Evolutionary conservation across 2,329 filamentous ascomycete species (phyloP).

Genomic region (Metarhizium anisopliae): DNA sequence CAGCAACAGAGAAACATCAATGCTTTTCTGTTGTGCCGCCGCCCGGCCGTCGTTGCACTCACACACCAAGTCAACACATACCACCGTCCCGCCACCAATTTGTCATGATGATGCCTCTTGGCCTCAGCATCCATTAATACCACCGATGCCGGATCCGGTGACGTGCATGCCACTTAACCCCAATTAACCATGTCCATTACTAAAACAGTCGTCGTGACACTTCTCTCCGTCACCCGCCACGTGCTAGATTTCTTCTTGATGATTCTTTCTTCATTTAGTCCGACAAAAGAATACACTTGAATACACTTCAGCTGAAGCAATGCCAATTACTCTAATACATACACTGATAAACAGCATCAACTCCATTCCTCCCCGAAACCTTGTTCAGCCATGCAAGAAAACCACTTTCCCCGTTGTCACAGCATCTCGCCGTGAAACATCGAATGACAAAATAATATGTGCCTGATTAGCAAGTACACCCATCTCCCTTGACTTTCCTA

Average conservation of each 20-base stretch:
- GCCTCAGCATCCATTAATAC: too few relatives aligned
- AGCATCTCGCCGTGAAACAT: not conserved
- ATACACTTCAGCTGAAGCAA: conserved; percentile 8
- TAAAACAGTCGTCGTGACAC: too few relatives aligned
- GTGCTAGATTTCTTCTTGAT: not conserved
- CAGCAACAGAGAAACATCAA: too few relatives aligned
- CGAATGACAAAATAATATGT: not conserved
- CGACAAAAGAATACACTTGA: not conserved
- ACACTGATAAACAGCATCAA: not conserved
- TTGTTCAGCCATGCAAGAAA: not conserved
- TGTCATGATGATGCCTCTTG: too few relatives aligned
- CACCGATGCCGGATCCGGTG: not conserved
- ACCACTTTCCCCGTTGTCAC: not conserved
- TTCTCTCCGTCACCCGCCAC: not conserved
- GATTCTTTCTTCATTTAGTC: not conserved
- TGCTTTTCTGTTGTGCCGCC: too few relatives aligned
- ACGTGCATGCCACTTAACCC: not conserved
- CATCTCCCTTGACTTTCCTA: not conserved
- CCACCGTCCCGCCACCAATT: too few relatives aligned
- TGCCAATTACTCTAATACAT: conserved; percentile 6
- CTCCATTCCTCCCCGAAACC: not conserved
- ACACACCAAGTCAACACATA: too few relatives aligned
- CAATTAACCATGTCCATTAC: too few relatives aligned
- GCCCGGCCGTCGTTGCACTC: too few relatives aligned
- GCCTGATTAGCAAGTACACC: not conserved